Evolutionary conservation across 345 rosid genomes (phyloP).

Genomic region (Barbarea vulgaris): DNA sequence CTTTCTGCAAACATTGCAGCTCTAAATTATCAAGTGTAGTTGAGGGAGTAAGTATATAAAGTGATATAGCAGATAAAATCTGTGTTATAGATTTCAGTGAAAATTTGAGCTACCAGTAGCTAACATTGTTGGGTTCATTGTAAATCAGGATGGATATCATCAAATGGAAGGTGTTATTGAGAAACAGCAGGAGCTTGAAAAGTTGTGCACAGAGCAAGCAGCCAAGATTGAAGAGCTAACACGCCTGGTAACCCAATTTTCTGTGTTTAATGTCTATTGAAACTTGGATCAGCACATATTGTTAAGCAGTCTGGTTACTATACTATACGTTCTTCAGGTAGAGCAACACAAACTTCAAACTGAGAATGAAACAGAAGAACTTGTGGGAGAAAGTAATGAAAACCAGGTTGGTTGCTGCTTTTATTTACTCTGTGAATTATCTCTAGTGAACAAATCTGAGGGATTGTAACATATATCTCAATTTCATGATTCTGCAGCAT

Average conservation of each 20-base stretch:
- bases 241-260: conserved; percentile 47
- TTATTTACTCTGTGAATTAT: conserved; percentile 5
- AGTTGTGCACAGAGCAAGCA: conserved; percentile 68
- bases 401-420: conserved; percentile 41
- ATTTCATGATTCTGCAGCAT: conserved; percentile 35
- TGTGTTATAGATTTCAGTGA: conserved; percentile 1
- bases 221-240: conserved; percentile 75
- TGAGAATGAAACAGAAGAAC: conserved; percentile 43
- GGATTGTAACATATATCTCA: conserved; percentile 14
- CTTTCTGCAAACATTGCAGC: conserved; percentile 59
- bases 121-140: conserved; percentile 17
- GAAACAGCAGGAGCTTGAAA: conserved; percentile 71
- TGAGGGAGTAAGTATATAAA: conserved; percentile 57
- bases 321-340: conserved; percentile 48
- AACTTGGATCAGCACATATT: conserved; percentile 9
- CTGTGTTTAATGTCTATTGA: conserved; percentile 11
- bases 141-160: conserved; percentile 50
- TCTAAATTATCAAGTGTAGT: conserved; percentile 23
- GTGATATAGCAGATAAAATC: conserved; percentile 38
- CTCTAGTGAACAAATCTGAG: background rate
- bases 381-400: conserved; percentile 38
- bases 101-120: conserved; percentile 8
- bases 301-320: conserved; percentile 24
- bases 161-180: conserved; percentile 41
- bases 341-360: conserved; percentile 53